Evolutionary conservation across 2,329 filamentous ascomycete species (phyloP), one percentile per base, ranked within the genome.

Genomic region (Aspergillus novofumigatus): DNA sequence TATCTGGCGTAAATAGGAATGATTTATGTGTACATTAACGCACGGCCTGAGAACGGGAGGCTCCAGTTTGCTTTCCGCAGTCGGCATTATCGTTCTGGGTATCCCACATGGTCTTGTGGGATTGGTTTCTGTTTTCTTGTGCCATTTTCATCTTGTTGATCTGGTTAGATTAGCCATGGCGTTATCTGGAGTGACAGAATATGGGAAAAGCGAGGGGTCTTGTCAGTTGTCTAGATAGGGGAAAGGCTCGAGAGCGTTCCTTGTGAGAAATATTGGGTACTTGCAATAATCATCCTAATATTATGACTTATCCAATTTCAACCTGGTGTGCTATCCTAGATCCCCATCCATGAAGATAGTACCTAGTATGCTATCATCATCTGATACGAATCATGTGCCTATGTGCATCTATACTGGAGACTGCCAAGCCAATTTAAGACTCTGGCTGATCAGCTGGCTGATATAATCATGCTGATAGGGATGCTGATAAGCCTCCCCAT

Each of bases 1-100:
- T 45, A 20, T 11, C 20, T 52, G 60, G 58, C 63, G 58, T 64
- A 57, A 53, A 54, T 58, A 58, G 58, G 57, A 55, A 65, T 52
- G 55, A 58, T 51, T 58, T 51, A 55, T 50, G 44, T 51, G 53
- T 50, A 57, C 51, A 57, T 35, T 35, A 44, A 25, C 23, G 25
- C 14, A 29, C 38, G 51, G 47, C n/a, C 35, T n/a, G 20, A 47
- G 44, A 11, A 23, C 8, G 21, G 44, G 44, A 23, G 21, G 44
- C 44, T 55, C 23, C 14, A 1, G 44, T 47, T 25, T 26, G 44
- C 25, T 23, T 50, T 52, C 28, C n/a, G 4, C 50, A 21, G 49
- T 47, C 44, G 23, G 23, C 23, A 26, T 21, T 5, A 7, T 53
- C 23, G 47, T 51, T 25, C 54, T 56, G 44, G 44, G 44, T 23